Conservation (phyloP, 2,329 filamentous ascomycete genomes). For the Nothopassalora personata region DNA sequence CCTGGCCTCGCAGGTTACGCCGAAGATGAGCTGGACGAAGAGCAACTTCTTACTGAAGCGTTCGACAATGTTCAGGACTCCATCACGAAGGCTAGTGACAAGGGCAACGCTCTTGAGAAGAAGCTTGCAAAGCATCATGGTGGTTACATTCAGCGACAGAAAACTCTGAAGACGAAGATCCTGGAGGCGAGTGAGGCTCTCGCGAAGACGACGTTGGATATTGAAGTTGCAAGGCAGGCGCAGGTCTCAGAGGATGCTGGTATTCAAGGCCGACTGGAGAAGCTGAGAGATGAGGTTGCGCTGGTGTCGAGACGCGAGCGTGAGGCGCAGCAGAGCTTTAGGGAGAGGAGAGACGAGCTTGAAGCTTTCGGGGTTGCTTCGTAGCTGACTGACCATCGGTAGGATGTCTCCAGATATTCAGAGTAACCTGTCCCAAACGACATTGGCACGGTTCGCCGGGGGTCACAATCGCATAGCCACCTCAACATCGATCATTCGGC, state of each 20-base stretch:
- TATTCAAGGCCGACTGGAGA: conserved; percentile 64
- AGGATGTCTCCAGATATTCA: too few species aligned
- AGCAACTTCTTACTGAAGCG: conserved; percentile 59
- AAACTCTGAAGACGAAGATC: conserved; percentile 74
- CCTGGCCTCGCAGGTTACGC: conserved; percentile 79
- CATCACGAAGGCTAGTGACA: conserved; percentile 68
- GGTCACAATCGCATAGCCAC: too few species aligned
- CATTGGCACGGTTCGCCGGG: too few species aligned
- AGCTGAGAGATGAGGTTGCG: conserved; percentile 73
- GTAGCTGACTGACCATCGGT: background rate
- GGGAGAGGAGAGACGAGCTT: conserved; percentile 70
- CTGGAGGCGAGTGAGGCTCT: conserved; percentile 64
- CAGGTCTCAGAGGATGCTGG: conserved; percentile 75
- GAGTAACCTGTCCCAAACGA: too few species aligned
- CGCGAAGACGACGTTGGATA: conserved; percentile 64
- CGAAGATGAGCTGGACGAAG: conserved; percentile 63
- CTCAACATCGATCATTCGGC: too few species aligned
- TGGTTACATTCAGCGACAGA: conserved; percentile 82
- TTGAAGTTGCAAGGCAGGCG: conserved; percentile 69
- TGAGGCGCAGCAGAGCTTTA: conserved; percentile 84
- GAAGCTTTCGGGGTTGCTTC: conserved; percentile 10
- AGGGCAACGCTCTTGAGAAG: conserved; percentile 85
- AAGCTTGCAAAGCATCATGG: conserved; percentile 82
- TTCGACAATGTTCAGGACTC: conserved; percentile 72
- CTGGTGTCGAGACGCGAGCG: conserved; percentile 77